Evolutionary conservation across 1,284 basidiomycete species (phyloP).

Genomic region (Cryptococcus amylolentus): DNA sequence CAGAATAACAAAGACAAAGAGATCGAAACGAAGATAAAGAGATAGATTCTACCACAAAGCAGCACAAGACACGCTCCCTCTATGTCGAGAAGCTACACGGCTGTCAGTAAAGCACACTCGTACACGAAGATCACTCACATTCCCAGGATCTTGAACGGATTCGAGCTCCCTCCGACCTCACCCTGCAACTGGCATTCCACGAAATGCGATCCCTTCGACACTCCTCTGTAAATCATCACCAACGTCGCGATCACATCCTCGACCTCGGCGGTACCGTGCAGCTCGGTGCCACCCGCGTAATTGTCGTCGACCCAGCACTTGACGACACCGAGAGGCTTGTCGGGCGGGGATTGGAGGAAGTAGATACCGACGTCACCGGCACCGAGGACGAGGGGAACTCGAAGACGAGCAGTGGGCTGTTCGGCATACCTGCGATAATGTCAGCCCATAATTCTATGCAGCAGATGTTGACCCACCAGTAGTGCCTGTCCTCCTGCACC

Average conservation of each 20-base stretch:
- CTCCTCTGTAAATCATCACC: constrained; percentile 72
- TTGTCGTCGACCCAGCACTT: constrained; percentile 58
- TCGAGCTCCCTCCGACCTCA: constrained; percentile 64
- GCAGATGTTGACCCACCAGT: constrained; percentile 58
- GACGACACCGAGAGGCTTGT: constrained; percentile 50
- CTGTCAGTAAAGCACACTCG: background rate
- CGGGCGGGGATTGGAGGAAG: constrained; percentile 51
- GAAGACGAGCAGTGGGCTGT: constrained; percentile 41
- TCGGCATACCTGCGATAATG: constrained; percentile 26
- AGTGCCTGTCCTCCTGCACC: constrained; percentile 61
- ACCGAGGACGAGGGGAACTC: constrained; percentile 50
- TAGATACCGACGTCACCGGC: constrained; percentile 56
- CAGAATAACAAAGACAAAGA: background rate
- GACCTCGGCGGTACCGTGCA: constrained; percentile 51
- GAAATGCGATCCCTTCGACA: constrained; percentile 73
- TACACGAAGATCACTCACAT: constrained; percentile 48
- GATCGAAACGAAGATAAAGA: background rate
- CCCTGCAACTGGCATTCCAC: constrained; percentile 78
- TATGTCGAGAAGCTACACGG: constrained; percentile 19
- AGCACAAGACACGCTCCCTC: background rate
- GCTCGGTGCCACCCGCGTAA: constrained; percentile 49
- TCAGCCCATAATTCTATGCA: background rate
- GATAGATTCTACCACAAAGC: background rate
- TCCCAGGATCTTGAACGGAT: constrained; percentile 81
- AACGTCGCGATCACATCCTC: constrained; percentile 55